Base-by-base conservation (phyloP, 768 basidiomycete species). In the Crassisporium funariophilum region DNA sequence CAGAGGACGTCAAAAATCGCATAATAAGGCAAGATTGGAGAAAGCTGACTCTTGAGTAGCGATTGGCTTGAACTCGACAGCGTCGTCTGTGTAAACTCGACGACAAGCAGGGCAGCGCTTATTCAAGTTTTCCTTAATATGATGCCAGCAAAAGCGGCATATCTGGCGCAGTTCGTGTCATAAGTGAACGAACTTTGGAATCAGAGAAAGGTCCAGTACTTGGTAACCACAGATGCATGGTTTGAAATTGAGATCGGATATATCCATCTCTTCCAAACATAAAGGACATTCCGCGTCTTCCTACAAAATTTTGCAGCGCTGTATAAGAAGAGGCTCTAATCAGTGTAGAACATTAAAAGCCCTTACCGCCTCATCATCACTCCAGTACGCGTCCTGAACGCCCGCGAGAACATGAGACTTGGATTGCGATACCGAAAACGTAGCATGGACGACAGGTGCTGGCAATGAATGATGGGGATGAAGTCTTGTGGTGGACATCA, bases 151-250 rank as follows among this genome's bases (percentile, higher is more conserved):
- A 73, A 99, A 99, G 46, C 93, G 88, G 67, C 97, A 99, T 56
- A 99, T 92, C 97, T 99, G 54, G 38, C 43, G n/a, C 42, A 49
- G 51, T 44, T 39, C 47, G 17, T 34, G 55, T 46, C 55, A 21
- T 44, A 29, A 47, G 27, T 8, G 27, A 41, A 50, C 24, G 17
- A 16, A 35, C 23, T 27, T 19, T 37, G 17, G 33, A 19, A 44
- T 17, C 34, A 34, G 41, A 24, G 25, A 41, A 48, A 44, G 22
- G 44, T 33, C 47, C 33, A 46, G 41, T 57, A 89, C 97, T 81
- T 98, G 97, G 72, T 98, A 97, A 50, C 97, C 97, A 70, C 97
- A 99, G 41, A 94, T 84, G 70, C 97, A 99, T 20, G 97, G 97
- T 75, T 94, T 95, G 75, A 99, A 99, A 74, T 95, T 95, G 68